These are phyloP conservation scores for Berberis vulgaris DNA, from an alignment of 164 flowering plant genomes.

Conservation along the genomic window DNA sequence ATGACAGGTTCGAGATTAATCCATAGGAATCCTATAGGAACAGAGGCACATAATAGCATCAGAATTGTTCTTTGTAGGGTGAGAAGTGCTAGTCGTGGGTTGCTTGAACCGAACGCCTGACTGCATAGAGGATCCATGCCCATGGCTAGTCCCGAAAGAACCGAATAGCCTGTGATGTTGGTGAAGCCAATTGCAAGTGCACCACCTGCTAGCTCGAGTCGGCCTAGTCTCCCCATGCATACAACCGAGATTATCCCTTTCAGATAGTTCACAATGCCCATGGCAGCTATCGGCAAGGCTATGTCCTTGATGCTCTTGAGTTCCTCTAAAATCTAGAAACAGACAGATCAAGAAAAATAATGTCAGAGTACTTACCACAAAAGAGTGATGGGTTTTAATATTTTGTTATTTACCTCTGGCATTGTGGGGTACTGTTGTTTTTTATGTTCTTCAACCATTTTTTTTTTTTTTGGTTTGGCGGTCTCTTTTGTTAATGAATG, in stretches of 20 bases:
- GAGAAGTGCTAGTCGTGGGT: constrained; percentile 29
- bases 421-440: too few relatives aligned
- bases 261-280: constrained; percentile 54
- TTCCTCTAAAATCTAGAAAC: constrained; percentile 59
- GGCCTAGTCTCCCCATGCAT: constrained; percentile 84
- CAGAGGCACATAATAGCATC: constrained; percentile 48
- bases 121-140: constrained; percentile 95
- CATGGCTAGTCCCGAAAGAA: constrained; percentile 77
- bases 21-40: constrained; percentile 65
- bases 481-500: too few relatives aligned
- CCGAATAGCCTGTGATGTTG: constrained; percentile 91
- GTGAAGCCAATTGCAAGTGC: constrained; percentile 92
- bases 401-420: too few relatives aligned
- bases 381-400: not conserved
- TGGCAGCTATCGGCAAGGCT: constrained; percentile 55
- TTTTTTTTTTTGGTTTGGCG: too few relatives aligned
- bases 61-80: constrained; percentile 56
- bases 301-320: constrained; percentile 42
- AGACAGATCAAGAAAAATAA: not conserved
- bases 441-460: too few relatives aligned
- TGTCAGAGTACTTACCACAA: not conserved
- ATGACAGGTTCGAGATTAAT: constrained; percentile 56
- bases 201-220: constrained; percentile 86
- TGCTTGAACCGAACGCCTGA: constrained; percentile 79
- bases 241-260: constrained; percentile 56